These are phyloP conservation scores for Salvia hispanica DNA, from an alignment of 257 asterid genomes.

Conservation along the genomic window DNA sequence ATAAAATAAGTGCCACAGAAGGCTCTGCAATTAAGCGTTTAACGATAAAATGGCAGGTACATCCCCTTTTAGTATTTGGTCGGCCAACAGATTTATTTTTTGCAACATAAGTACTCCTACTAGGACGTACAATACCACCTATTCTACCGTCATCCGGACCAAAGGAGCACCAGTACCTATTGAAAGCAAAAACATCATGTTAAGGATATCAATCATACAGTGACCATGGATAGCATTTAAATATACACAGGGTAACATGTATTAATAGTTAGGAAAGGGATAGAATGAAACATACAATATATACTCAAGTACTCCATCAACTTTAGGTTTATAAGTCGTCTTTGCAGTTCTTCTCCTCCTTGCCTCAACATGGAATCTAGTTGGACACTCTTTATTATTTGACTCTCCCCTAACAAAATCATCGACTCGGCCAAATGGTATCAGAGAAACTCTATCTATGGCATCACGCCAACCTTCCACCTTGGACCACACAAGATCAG, in stretches of 20 bases:
- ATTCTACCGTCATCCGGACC: conserved; percentile 96
- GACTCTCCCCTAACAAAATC: conserved; percentile 95
- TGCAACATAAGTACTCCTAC: conserved; percentile 71
- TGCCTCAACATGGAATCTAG: conserved; percentile 93
- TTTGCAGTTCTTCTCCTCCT: conserved; percentile 67
- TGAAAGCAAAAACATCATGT: conserved; percentile 26
- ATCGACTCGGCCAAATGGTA: conserved; percentile 83
- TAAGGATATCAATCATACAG: conserved; percentile 1
- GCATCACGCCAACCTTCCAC: conserved; percentile 95
- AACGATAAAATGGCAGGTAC: conserved; percentile 93
- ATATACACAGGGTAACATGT: no score
- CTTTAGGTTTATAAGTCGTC: conserved; percentile 75
- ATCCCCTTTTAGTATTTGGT: conserved; percentile 97
- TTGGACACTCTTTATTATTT: conserved; percentile 80
- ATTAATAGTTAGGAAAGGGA: conserved; percentile 13
- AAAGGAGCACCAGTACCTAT: conserved; percentile 98
- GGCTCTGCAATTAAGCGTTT: conserved; percentile 93
- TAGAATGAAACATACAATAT: conserved; percentile 57
- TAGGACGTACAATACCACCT: conserved; percentile 91
- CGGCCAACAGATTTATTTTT: conserved; percentile 86
- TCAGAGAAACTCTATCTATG: conserved; percentile 75
- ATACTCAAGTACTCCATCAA: conserved; percentile 92
- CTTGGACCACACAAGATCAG: conserved; percentile 91
- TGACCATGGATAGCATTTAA: conserved; percentile 4
- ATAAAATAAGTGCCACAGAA: conserved; percentile 78